Conservation (phyloP, 2,329 filamentous ascomycete genomes). For the Fusarium decemcellulare region DNA sequence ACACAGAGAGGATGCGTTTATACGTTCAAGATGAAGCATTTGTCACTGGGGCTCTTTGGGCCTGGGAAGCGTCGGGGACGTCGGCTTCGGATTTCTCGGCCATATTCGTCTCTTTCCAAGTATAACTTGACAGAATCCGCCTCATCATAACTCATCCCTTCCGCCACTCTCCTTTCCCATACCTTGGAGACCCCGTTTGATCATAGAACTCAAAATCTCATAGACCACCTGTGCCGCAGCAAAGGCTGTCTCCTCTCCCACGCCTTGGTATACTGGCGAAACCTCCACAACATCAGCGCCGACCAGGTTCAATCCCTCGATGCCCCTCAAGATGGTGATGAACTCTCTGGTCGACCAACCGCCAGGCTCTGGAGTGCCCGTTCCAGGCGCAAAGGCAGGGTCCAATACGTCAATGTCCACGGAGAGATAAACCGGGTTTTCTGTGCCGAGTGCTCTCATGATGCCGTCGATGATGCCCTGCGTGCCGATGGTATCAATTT, state of each 20-base stretch:
- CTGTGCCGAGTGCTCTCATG: constrained; percentile 77
- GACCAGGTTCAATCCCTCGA: constrained; percentile 87
- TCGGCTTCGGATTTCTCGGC: too few species aligned
- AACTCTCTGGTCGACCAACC: constrained; percentile 92
- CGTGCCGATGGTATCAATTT: constrained; percentile 85
- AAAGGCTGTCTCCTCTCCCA: constrained; percentile 83
- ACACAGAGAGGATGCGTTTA: too few species aligned
- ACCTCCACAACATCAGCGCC: constrained; percentile 91
- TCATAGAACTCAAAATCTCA: constrained; percentile 83
- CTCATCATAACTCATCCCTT: constrained; percentile 54
- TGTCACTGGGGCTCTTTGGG: too few species aligned
- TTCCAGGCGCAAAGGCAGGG: constrained; percentile 76
- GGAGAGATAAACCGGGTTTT: constrained; percentile 83
- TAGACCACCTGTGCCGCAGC: constrained; percentile 87
- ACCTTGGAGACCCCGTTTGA: constrained; percentile 63
- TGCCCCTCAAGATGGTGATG: constrained; percentile 83
- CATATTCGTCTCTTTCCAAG: too few species aligned
- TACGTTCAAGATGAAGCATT: too few species aligned
- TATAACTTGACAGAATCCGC: neutral
- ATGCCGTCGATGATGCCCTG: constrained; percentile 79
- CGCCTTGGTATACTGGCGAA: constrained; percentile 84
- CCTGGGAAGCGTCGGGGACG: too few species aligned
- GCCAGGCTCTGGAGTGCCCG: constrained; percentile 89
- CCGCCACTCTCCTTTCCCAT: constrained; percentile 50
- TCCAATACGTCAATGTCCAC: constrained; percentile 89